These are phyloP conservation scores for Rhynchospora tenuis DNA, from an alignment of 176 grass and related monocot genomes.

Conservation along the genomic window DNA sequence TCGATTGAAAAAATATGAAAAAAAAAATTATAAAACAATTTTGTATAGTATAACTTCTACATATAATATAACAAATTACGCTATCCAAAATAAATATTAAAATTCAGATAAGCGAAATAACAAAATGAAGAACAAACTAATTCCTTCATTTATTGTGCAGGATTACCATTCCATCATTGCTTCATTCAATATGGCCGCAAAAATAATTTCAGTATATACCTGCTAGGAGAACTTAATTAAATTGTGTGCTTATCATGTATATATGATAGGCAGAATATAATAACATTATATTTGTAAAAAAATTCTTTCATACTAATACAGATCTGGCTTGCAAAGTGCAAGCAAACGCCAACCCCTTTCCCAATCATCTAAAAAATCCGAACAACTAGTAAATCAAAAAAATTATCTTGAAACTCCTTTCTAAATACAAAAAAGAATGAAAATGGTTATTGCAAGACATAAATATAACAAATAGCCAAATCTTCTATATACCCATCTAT, in stretches of 20 bases:
- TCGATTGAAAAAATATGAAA: no score
- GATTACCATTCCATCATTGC: neutral
- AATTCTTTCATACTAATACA: neutral
- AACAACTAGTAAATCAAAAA: constrained; percentile 2
- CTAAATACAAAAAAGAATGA: constrained; percentile 28
- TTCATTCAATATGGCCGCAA: neutral
- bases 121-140: neutral
- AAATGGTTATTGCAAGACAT: constrained; percentile 9
- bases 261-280: neutral
- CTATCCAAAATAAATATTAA: no score
- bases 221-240: neutral
- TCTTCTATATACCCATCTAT: neutral
- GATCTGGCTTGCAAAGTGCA: neutral
- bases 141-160: neutral
- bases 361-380: neutral
- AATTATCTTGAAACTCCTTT: neutral
- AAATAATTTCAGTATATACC: neutral
- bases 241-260: neutral
- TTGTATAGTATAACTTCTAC: no score
- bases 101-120: no score
- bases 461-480: neutral
- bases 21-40: no score
- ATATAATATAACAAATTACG: no score
- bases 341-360: neutral
- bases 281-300: neutral